Base-by-base conservation (phyloP, 257 asterid genomes). In the Capsicum baccatum region DNA sequence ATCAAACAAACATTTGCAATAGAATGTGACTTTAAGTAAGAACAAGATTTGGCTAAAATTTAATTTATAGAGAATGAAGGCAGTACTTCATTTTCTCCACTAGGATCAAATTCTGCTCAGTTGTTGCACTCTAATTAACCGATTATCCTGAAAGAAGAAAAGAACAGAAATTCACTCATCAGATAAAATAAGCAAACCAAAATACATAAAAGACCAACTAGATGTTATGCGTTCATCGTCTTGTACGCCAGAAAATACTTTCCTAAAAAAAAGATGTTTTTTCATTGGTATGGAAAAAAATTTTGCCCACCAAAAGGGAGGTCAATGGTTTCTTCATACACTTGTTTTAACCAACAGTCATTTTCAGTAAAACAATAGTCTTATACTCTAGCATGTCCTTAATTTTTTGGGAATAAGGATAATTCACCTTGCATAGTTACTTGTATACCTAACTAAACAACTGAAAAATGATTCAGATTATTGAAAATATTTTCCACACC, bases 51-150 rank as follows among this genome's bases (percentile, higher is more conserved):
- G 9, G 57, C 8, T 50, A 74, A 33, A 74, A 74, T 50, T 19
- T 16, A 50, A 50, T 12, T 71, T 50, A 74, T 12, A 74, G 62
- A 76, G 81, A 76, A 76, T 21, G 13, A 76, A 21, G 21, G 2
- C 62, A 76, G 6, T 76, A 76, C 42, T 39, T 39, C 79, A 76
- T 76, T 50, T 76, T 52, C 47, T 47, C 8, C 19, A 76, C 26
- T 76, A 76, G 2, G 63, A 76, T 50, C 62, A 76, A 76, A 76
- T 76, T 26, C 13, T 14, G 81, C 8, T 52, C 26, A 76, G 81
- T 76, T 13, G 81, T 6, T 76, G 81, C n/a, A 74, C 19, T 48
- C 60, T 12, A 12, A 26, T 26, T 26, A 19, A 50, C 47, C 8
- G 1, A 76, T 21, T 52, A 21, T 52, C 81, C 81, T 76, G 81